Conservation (phyloP, 1,284 basidiomycete species). For the Entoloma clypeatum region DNA sequence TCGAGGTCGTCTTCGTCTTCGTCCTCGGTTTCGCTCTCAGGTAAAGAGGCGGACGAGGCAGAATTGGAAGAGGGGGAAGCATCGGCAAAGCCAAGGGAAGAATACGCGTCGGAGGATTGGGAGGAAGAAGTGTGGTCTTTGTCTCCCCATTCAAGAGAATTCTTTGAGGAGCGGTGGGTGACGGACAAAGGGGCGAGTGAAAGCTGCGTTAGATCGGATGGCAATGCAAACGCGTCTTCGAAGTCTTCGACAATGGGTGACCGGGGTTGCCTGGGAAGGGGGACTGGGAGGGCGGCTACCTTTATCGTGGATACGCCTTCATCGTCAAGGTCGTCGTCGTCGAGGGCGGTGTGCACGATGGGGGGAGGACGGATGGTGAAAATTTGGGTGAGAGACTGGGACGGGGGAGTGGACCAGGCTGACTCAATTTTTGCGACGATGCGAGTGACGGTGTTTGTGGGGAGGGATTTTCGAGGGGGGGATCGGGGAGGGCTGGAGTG, state of each 20-base stretch:
- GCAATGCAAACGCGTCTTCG: constrained; percentile 73
- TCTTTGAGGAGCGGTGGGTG: constrained; percentile 70
- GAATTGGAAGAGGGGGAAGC: constrained; percentile 70
- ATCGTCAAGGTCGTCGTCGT: constrained; percentile 69
- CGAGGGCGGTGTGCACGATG: constrained; percentile 40
- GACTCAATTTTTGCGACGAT: constrained; percentile 27
- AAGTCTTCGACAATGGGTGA: constrained; percentile 62
- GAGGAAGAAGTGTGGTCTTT: constrained; percentile 77
- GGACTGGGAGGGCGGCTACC: constrained; percentile 49
- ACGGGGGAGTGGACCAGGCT: constrained; percentile 20
- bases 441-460: constrained; percentile 35
- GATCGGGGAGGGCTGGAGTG: too few relatives aligned
- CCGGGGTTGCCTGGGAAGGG: constrained; percentile 27
- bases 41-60: constrained; percentile 58
- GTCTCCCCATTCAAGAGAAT: constrained; percentile 79
- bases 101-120: constrained; percentile 79
- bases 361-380: constrained; percentile 65
- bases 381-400: constrained; percentile 39
- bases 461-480: too few relatives aligned
- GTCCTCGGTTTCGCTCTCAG: constrained; percentile 65
- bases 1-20: constrained; percentile 72
- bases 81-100: constrained; percentile 68
- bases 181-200: constrained; percentile 72
- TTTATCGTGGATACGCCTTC: constrained; percentile 80
- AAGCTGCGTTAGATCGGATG: constrained; percentile 69